Evolutionary conservation across 2,329 filamentous ascomycete species (phyloP).

Genomic region (Thyridium curvatum): DNA sequence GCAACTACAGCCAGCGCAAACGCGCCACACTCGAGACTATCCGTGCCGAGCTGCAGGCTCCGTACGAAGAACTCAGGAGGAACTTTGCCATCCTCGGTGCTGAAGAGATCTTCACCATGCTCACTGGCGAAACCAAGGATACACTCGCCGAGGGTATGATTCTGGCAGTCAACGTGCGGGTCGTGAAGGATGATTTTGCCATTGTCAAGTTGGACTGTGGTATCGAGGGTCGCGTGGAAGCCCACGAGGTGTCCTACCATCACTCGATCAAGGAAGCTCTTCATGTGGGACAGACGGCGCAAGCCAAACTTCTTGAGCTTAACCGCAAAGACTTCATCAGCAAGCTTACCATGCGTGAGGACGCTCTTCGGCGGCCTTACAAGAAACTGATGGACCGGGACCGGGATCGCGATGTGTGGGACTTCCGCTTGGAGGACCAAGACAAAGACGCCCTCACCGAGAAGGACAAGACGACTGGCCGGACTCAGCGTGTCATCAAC

Average conservation of each 20-base stretch:
- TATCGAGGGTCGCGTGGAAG: constrained; percentile 81
- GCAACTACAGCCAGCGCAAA: constrained; percentile 89
- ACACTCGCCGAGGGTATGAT: constrained; percentile 87
- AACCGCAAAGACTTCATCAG: constrained; percentile 81
- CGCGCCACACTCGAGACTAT: constrained; percentile 95
- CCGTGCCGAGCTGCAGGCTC: constrained; percentile 82
- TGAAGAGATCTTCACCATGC: constrained; percentile 89
- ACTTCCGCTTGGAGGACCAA: constrained; percentile 70
- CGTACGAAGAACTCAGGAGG: constrained; percentile 89
- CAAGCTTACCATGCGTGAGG: constrained; percentile 79
- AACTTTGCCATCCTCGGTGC: constrained; percentile 64
- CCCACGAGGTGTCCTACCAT: constrained; percentile 73
- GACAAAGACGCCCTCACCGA: constrained; percentile 80
- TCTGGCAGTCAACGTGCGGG: constrained; percentile 78
- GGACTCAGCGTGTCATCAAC: constrained; percentile 92
- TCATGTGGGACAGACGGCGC: constrained; percentile 73
- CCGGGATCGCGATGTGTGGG: constrained; percentile 77
- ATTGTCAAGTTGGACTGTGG: constrained; percentile 92
- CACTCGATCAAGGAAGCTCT: constrained; percentile 68
- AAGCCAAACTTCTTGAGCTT: constrained; percentile 80
- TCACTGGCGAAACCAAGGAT: constrained; percentile 86
- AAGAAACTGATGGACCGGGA: constrained; percentile 64
- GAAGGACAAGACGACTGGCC: constrained; percentile 78
- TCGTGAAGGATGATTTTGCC: constrained; percentile 87
- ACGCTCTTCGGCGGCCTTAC: constrained; percentile 68